A percentile compares a stretch with the other conserved stretches of the same genome.
Conservation (phyloP, 2,329 filamentous ascomycete species). For the Neopestalotiopsis sp. region DNA sequence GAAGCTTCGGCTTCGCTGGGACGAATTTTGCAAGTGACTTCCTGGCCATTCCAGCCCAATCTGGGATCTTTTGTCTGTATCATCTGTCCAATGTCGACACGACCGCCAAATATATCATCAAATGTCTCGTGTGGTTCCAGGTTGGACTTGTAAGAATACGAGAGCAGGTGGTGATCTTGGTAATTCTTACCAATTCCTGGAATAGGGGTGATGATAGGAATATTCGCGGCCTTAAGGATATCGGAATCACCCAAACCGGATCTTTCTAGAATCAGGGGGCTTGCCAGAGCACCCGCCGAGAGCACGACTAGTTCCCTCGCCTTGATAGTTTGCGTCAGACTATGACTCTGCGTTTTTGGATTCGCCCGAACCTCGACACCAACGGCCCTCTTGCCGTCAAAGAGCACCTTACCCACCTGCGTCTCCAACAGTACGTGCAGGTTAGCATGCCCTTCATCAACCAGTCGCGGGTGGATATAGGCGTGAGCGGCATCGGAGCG, state of each 20-base stretch:
- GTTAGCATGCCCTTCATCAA: conserved; percentile 49
- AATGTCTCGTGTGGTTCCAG: conserved; percentile 25
- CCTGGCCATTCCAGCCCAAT: conserved; percentile 29
- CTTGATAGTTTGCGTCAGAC: conserved; percentile 31
- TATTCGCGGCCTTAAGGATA: conserved; percentile 43
- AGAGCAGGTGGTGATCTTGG: conserved; percentile 54
- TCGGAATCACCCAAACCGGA: conserved; percentile 54
- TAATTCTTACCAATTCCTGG: conserved; percentile 53
- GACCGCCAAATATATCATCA: conserved; percentile 22
- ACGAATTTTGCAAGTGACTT: conserved; percentile 27
- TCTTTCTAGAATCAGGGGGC: conserved; percentile 54
- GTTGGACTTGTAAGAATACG: conserved; percentile 48
- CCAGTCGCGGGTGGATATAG: conserved; percentile 56
- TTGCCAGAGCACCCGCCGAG: conserved; percentile 44
- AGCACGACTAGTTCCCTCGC: conserved; percentile 53
- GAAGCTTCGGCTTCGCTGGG: conserved; percentile 27
- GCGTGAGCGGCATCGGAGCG: conserved; percentile 57
- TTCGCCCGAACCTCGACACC: conserved; percentile 25
- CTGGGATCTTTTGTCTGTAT: conserved; percentile 23
- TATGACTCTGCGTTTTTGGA: conserved; percentile 13
- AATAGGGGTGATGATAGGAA: conserved; percentile 42
- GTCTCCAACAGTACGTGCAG: conserved; percentile 58
- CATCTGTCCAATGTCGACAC: conserved; percentile 19
- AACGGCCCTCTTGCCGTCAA: conserved; percentile 21
- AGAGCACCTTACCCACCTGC: conserved; percentile 42